Conservation (phyloP, 2,329 filamentous ascomycete genomes). For the Teratosphaeria pseudoeucalypti region DNA sequence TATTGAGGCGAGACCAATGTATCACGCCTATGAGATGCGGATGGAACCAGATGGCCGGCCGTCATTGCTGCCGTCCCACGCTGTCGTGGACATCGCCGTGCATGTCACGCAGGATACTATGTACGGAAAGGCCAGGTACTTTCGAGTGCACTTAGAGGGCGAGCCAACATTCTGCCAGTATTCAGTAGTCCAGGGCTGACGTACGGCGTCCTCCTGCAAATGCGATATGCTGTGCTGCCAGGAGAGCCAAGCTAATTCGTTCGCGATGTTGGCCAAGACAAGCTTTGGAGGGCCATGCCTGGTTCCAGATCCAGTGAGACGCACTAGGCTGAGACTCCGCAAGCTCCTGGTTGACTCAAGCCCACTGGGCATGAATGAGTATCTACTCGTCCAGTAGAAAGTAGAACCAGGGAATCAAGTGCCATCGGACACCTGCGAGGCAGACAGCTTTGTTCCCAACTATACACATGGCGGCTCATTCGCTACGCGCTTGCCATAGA, state of each 20-base stretch:
- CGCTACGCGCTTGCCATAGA: background rate
- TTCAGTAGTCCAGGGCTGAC: background rate
- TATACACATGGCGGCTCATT: background rate
- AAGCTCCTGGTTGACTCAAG: background rate
- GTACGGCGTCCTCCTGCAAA: background rate
- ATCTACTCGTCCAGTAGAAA: background rate
- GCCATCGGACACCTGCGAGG: background rate
- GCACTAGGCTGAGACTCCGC: background rate
- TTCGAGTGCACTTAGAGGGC: no score
- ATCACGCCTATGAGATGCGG: background rate
- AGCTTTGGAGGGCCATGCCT: no score
- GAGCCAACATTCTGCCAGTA: background rate
- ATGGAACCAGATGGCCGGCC: background rate
- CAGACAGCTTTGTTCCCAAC: background rate
- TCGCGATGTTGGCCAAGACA: background rate
- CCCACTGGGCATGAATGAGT: background rate
- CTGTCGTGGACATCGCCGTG: background rate
- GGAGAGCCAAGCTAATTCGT: background rate
- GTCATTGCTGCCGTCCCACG: background rate
- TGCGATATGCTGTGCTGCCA: background rate
- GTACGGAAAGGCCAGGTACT: no score
- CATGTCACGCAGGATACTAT: background rate
- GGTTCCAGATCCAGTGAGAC: background rate
- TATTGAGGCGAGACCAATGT: background rate
- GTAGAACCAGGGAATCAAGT: background rate